Conservation (phyloP, 78 protist species). For the Dictyostelium purpureum region DNA sequence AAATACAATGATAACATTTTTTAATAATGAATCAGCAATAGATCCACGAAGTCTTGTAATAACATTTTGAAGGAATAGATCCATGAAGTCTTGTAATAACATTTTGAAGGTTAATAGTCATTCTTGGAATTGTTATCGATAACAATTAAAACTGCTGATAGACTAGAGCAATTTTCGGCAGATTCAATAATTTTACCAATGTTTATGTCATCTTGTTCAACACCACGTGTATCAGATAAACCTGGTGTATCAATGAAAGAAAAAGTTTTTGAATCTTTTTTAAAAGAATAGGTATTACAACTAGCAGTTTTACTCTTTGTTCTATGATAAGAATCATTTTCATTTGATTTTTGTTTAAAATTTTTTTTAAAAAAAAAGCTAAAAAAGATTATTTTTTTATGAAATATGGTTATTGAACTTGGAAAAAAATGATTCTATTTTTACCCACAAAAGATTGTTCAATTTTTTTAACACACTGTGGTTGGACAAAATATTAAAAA, state of each 20-base stretch:
- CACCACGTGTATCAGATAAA: slow-evolving; percentile 31
- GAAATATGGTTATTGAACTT: too few species aligned
- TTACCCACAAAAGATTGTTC: too few species aligned
- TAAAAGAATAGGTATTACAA: neutral
- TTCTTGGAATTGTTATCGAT: neutral
- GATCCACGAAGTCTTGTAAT: slow-evolving; percentile 2
- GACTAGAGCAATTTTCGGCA: neutral
- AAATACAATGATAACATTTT: neutral
- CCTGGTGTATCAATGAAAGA: slow-evolving; percentile 34
- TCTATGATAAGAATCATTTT: neutral
- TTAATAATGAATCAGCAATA: neutral
- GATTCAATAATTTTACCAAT: neutral
- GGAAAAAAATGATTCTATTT: too few species aligned
- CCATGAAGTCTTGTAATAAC: too few species aligned
- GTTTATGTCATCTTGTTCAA: slow-evolving; percentile 21
- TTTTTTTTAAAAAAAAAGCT: too few species aligned
- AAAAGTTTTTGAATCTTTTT: neutral
- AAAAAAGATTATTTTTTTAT: too few species aligned
- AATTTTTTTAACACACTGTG: too few species aligned
- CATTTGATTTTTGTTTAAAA: neutral
- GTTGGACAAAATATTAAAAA: too few species aligned
- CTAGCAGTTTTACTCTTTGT: slow-evolving; percentile 4
- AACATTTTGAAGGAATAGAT: too few species aligned
- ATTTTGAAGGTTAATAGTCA: neutral
- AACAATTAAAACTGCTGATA: neutral